phyloP scores from a whole-genome alignment of 139 green algal species.

The Coelastrella sp. region DNA sequence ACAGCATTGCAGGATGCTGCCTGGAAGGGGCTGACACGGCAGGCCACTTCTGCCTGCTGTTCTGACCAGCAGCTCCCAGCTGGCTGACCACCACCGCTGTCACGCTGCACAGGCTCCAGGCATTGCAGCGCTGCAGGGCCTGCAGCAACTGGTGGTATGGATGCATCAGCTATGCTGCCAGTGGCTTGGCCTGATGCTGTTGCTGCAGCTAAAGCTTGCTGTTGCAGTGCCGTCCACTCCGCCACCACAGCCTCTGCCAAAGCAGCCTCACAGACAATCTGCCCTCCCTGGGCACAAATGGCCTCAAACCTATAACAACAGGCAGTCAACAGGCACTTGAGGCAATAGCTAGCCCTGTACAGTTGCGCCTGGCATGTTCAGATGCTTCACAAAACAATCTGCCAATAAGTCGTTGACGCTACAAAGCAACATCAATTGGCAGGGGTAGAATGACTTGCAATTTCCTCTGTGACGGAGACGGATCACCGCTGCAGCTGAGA shows the following conservation, averaged over 20 bases:
- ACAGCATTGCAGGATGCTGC: not conserved
- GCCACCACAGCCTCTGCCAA: slow-evolving; percentile 26
- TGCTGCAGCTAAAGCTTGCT: not conserved
- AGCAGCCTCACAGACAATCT: slow-evolving; percentile 24
- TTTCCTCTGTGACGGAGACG: not conserved
- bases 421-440: not conserved
- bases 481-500: too few relatives aligned
- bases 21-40: not conserved
- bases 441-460: not conserved
- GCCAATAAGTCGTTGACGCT: not conserved
- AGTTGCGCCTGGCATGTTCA: too few relatives aligned
- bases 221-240: not conserved
- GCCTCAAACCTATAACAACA: slow-evolving; percentile 20
- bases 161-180: not conserved
- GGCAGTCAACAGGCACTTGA: not conserved
- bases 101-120: not conserved
- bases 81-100: not conserved
- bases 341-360: not conserved
- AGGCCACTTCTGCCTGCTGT: too few relatives aligned
- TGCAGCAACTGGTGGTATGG: not conserved
- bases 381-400: too few relatives aligned
- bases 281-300: slow-evolving; percentile 18
- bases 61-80: too few relatives aligned
- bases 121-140: not conserved
- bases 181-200: not conserved